Percentiles rank a stretch among this genome's conserved stretches.
phyloP scores from a whole-genome alignment of 331 rosid genomes.

The Pyrus hybrid region DNA sequence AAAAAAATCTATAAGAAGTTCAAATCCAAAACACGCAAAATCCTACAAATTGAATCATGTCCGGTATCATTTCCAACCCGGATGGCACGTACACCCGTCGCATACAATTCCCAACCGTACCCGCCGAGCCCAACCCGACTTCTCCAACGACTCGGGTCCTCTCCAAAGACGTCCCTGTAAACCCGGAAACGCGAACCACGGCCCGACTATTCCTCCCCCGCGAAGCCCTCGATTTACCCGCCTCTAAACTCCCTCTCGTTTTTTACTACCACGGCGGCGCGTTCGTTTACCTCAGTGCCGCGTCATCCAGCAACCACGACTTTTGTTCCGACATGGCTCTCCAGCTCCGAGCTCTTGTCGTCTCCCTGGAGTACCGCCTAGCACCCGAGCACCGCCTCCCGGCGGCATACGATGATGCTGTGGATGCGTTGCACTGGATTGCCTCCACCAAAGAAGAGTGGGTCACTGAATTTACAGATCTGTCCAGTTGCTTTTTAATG shows the following conservation, averaged over 20 bases:
- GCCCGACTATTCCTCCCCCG: conserved; percentile 40
- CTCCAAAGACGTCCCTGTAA: conserved; percentile 29
- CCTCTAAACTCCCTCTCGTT: conserved; percentile 33
- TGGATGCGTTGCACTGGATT: conserved; percentile 47
- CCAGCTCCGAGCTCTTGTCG: conserved; percentile 28
- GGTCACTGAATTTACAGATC: conserved; percentile 32
- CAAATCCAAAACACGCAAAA: not conserved
- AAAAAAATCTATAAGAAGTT: too few species aligned
- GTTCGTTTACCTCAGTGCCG: conserved; percentile 29
- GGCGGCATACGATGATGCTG: conserved; percentile 40
- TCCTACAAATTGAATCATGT: not conserved
- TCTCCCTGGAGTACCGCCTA: conserved; percentile 48
- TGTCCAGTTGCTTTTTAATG: conserved; percentile 27
- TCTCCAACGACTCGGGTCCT: conserved; percentile 15
- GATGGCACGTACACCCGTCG: not conserved
- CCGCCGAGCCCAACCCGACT: conserved; percentile 21
- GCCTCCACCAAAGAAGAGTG: conserved; percentile 26
- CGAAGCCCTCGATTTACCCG: not conserved
- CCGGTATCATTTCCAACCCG: not conserved
- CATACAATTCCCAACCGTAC: conserved; percentile 7
- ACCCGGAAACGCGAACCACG: conserved; percentile 27
- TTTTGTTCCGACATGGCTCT: conserved; percentile 25
- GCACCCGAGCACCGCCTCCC: conserved; percentile 58
- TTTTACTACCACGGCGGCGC: conserved; percentile 54
- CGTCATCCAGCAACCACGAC: conserved; percentile 21